These are phyloP conservation scores for Termitomyces titanicus DNA, from an alignment of 768 basidiomycete species.

Conservation along the genomic window DNA sequence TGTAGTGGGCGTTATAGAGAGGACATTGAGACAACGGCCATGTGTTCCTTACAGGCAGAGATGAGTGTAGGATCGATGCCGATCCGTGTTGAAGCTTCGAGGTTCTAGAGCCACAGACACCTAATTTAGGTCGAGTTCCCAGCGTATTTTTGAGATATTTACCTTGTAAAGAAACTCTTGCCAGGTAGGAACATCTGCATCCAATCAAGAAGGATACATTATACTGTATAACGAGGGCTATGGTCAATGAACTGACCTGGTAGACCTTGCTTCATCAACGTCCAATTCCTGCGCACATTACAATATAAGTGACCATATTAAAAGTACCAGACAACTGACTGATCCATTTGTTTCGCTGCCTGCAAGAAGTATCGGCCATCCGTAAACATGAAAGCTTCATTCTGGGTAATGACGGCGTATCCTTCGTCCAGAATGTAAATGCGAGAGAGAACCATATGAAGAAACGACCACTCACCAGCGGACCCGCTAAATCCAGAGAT, in stretches of 20 bases:
- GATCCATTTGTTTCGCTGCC: constrained; percentile 84
- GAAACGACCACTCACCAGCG: constrained; percentile 53
- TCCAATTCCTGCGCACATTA: constrained; percentile 68
- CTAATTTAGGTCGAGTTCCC: not conserved
- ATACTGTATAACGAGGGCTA: not conserved
- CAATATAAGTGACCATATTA: not conserved
- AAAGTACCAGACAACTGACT: constrained; percentile 38
- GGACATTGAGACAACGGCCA: not conserved
- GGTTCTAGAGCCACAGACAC: constrained; percentile 43
- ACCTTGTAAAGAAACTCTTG: constrained; percentile 82
- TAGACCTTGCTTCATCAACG: constrained; percentile 87
- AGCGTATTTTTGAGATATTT: not conserved
- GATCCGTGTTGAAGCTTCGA: constrained; percentile 59
- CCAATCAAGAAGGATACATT: not conserved
- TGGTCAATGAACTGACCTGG: constrained; percentile 45
- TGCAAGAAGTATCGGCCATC: constrained; percentile 96
- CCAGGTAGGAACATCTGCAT: constrained; percentile 82
- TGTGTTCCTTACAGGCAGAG: constrained; percentile 45
- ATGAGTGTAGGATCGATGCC: constrained; percentile 84
- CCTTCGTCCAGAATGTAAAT: constrained; percentile 35
- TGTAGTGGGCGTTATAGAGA: constrained; percentile 16
- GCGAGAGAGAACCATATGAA: not conserved
- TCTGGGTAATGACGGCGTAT: constrained; percentile 69
- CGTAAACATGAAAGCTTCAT: constrained; percentile 82
- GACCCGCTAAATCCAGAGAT: constrained; percentile 95